Conservation (phyloP, 2,329 filamentous ascomycete species). For the Cladosporium sp. region DNA sequence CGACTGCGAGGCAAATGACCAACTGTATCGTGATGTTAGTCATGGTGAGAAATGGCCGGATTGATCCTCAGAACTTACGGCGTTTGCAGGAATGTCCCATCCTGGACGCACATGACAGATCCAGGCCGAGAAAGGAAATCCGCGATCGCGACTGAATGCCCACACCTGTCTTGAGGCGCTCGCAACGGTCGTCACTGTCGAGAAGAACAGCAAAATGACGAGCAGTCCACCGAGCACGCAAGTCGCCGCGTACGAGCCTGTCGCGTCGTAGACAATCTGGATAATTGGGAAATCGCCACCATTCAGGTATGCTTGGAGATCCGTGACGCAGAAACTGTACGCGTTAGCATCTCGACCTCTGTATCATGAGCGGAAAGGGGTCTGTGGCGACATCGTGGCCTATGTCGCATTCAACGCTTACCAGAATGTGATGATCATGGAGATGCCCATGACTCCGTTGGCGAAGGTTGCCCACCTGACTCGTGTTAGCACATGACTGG, state of each 20-base stretch:
- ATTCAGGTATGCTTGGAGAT: neutral
- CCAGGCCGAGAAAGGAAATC: slow-evolving; percentile 32
- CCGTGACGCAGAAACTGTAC: slow-evolving; percentile 8
- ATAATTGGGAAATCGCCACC: slow-evolving; percentile 6
- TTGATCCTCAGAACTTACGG: slow-evolving; percentile 21
- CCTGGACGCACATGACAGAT: slow-evolving; percentile 27
- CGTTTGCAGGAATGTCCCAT: slow-evolving; percentile 32
- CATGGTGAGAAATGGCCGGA: neutral
- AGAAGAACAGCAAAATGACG: slow-evolving; percentile 30
- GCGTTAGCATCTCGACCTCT: slow-evolving; percentile 10
- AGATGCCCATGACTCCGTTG: slow-evolving; percentile 32
- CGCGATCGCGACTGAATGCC: slow-evolving; percentile 32
- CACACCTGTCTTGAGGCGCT: slow-evolving; percentile 32
- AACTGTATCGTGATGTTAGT: neutral
- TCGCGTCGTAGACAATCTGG: slow-evolving; percentile 25
- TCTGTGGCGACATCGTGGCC: neutral
- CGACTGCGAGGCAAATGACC: slow-evolving; percentile 24
- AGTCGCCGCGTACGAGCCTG: slow-evolving; percentile 27
- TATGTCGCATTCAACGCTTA: neutral
- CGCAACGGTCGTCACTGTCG: slow-evolving; percentile 33
- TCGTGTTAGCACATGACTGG: neutral
- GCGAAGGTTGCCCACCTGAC: slow-evolving; percentile 34
- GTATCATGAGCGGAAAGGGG: no score
- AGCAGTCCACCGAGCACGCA: slow-evolving; percentile 30
- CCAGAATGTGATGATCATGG: slow-evolving; percentile 37